Conservation (phyloP, 139 green algal genomes). For the Deuterostichococcus epilithicus region DNA sequence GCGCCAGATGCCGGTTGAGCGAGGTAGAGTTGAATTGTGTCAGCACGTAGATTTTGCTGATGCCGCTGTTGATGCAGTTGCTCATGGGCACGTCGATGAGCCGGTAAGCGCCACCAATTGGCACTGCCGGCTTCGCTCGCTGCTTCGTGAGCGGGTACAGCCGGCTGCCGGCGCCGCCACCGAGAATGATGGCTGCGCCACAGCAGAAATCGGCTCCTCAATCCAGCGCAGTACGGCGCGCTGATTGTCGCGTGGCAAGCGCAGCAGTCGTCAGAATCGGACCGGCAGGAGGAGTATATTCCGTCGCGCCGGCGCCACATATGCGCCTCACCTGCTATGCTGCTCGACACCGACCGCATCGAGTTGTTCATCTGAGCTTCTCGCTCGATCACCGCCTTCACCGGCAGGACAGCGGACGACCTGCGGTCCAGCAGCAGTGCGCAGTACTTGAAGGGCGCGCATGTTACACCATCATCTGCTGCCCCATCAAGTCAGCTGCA, state of each 20-base stretch:
- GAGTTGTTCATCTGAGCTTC: slow-evolving; percentile 19
- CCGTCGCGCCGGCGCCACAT: neutral
- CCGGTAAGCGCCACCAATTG: slow-evolving; percentile 96
- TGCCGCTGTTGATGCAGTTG: slow-evolving; percentile 99
- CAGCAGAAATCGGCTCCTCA: neutral
- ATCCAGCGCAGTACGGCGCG: neutral
- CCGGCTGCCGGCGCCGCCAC: slow-evolving; percentile 83
- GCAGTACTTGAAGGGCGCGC: too few relatives aligned
- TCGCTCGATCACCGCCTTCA: slow-evolving; percentile 23
- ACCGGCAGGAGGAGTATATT: neutral
- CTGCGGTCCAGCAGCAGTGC: neutral
- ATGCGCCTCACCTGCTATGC: slow-evolving; percentile 18
- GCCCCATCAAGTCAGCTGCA: too few relatives aligned
- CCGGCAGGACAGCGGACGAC: neutral
- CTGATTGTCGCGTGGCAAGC: neutral
- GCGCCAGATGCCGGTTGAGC: slow-evolving; percentile 94
- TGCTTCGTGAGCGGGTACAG: slow-evolving; percentile 92
- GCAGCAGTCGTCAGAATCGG: neutral
- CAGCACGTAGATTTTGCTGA: slow-evolving; percentile 98
- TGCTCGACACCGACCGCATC: slow-evolving; percentile 20
- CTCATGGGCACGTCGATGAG: slow-evolving; percentile 99
- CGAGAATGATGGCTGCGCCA: slow-evolving; percentile 81
- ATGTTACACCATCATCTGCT: too few relatives aligned
- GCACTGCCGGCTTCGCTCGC: slow-evolving; percentile 92
- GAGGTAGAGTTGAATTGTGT: slow-evolving; percentile 97